Evolutionary conservation across 2,329 filamentous ascomycete genomes (phyloP).

Genomic region (Sporothrix humicola): DNA sequence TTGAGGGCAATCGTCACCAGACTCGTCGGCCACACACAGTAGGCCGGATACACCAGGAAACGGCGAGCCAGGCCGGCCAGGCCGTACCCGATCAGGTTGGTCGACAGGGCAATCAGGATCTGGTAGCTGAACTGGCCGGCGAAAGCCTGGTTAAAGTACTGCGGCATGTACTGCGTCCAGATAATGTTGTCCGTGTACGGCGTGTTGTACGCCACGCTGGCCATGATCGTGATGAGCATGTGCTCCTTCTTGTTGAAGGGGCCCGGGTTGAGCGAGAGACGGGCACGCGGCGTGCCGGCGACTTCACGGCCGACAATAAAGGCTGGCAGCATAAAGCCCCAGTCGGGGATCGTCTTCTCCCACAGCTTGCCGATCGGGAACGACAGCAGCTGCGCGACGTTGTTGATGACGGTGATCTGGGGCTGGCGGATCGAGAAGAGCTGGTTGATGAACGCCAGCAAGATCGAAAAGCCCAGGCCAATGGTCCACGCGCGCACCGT

Average conservation of each 20-base stretch:
- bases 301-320: conserved; percentile 48
- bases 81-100: conserved; percentile 62
- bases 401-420: conserved; percentile 58
- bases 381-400: conserved; percentile 62
- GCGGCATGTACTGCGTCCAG: conserved; percentile 51
- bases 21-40: conserved; percentile 58
- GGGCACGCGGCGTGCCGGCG: conserved; percentile 31
- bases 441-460: conserved; percentile 55
- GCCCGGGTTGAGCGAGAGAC: conserved; percentile 60
- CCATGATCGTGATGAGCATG: conserved; percentile 64
- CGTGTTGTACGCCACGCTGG: conserved; percentile 58
- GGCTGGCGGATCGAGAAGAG: conserved; percentile 62
- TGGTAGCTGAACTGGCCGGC: conserved; percentile 57
- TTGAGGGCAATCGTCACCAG: conserved; percentile 56
- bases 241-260: conserved; percentile 67
- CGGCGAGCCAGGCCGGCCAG: conserved; percentile 57
- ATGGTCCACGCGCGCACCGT: conserved; percentile 64
- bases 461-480: conserved; percentile 52
- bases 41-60: conserved; percentile 59
- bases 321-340: conserved; percentile 48
- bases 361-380: conserved; percentile 60
- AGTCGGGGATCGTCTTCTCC: conserved; percentile 58
- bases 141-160: conserved; percentile 47
- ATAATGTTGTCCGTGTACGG: conserved; percentile 41
- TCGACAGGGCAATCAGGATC: conserved; percentile 56